Evolutionary conservation across 208 protist species (phyloP), one percentile per base, ranked within the genome.

Genomic region (Leishmania lainsoni): DNA sequence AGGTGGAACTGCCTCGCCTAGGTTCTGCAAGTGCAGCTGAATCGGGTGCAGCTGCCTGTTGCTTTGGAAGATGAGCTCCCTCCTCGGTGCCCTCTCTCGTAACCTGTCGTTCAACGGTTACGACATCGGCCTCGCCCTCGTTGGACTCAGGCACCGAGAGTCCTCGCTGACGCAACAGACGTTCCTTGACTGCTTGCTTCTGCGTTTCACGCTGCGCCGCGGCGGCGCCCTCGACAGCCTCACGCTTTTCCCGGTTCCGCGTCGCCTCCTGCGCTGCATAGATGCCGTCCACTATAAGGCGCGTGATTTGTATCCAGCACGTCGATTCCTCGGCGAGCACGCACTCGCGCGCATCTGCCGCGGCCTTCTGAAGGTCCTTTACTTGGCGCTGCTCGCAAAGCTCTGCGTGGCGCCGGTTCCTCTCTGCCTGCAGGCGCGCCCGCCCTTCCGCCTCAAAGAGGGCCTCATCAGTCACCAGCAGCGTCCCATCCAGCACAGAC

Each of bases 241-340:
- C 86, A 12, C n/a, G 79, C 59, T 51, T 58, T 75, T 81, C 56
- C n/a, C 83, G 81, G 39, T 69, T 16, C 4, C 83, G 73, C 9
- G 68, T 63, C 35, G 32, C 73, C 9, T 83, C 56, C 51, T 74
- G 68, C n/a, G 87, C 88, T 1, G 84, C 80, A 76, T 91, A 88
- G 8, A 84, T 49, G 9, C 82, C 84, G 48, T 93, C 89, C 51
- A 94, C 79, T 16, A 39, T 48, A 4, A 74, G 71, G 8, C 78
- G 73, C 0, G 86, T 75, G 10, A 94, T 75, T n/a, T 87, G 80
- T 79, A 90, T 66, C 87, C 87, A 90, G 52, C 70, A 75, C 22
- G 76, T 42, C 6, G 86, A 65, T 78, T 94, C 89, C 72, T 89
- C 87, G 1, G 76, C 81, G 48, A 88, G 81, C 45, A 95, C 83